phyloP scores from a whole-genome alignment of 2,329 filamentous ascomycete genomes.

The Lasiodiplodia sp. region DNA sequence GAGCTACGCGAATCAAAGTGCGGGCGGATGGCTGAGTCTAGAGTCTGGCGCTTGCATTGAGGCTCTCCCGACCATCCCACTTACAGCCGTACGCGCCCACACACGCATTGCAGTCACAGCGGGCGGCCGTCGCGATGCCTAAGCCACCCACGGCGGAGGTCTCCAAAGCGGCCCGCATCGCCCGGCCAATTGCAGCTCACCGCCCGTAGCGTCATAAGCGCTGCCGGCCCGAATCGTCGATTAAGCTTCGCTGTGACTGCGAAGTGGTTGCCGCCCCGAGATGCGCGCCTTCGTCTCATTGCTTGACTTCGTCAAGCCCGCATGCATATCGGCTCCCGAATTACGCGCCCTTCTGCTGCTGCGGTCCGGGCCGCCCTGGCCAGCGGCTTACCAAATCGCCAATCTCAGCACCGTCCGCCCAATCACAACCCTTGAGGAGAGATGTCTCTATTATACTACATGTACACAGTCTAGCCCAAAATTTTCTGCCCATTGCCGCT shows the following conservation, averaged over 20 bases:
- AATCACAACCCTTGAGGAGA: slow-evolving; percentile 2
- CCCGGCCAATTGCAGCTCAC: slow-evolving; percentile 4
- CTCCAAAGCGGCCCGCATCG: slow-evolving; percentile 19
- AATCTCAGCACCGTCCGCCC: not conserved
- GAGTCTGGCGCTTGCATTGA: slow-evolving; percentile 25
- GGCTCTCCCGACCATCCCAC: slow-evolving; percentile 11
- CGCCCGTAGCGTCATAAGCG: slow-evolving; percentile 21
- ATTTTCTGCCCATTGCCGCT: slow-evolving; percentile 10
- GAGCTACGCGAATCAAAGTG: slow-evolving; percentile 14
- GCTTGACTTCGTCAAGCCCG: not conserved
- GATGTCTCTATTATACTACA: slow-evolving; percentile 28
- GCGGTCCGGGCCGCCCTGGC: slow-evolving; percentile 10
- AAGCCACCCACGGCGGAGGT: slow-evolving; percentile 26
- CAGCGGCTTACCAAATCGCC: not conserved
- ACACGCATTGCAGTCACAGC: slow-evolving; percentile 21
- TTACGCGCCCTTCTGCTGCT: not conserved
- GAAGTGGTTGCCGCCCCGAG: slow-evolving; percentile 4
- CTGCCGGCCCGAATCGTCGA: slow-evolving; percentile 23
- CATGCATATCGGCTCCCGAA: not conserved
- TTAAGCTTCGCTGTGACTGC: not conserved
- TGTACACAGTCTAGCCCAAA: slow-evolving; percentile 25
- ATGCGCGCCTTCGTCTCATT: not conserved
- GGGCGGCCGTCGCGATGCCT: slow-evolving; percentile 9
- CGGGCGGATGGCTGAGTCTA: not conserved
- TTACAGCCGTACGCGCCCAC: slow-evolving; percentile 21